These are phyloP conservation scores for Pseudozyma pruni DNA, from an alignment of 1,284 basidiomycete genomes.

Conservation along the genomic window DNA sequence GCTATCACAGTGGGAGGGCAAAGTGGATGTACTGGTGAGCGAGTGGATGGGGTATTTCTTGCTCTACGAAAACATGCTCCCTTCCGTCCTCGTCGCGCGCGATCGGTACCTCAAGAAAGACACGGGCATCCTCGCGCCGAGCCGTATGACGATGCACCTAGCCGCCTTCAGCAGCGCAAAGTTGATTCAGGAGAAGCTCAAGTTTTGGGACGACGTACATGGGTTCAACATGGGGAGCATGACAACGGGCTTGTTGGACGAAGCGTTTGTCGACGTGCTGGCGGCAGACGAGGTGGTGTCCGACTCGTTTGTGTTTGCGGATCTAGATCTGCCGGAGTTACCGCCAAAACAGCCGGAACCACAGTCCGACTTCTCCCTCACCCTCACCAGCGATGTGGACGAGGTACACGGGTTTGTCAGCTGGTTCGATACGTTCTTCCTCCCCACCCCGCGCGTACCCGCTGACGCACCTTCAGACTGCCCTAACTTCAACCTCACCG, in stretches of 20 bases:
- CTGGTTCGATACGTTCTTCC: constrained; percentile 68
- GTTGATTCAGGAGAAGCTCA: constrained; percentile 81
- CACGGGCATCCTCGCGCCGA: constrained; percentile 87
- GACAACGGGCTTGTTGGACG: constrained; percentile 59
- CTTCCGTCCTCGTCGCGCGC: constrained; percentile 87
- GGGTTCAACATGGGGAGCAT: constrained; percentile 71
- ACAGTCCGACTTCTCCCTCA: constrained; percentile 42
- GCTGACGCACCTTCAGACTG: constrained; percentile 20
- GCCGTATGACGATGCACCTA: constrained; percentile 86
- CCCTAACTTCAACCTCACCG: constrained; percentile 18
- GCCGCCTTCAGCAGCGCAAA: constrained; percentile 80
- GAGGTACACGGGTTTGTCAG: constrained; percentile 59
- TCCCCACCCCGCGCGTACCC: constrained; percentile 21
- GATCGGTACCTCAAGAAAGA: constrained; percentile 79
- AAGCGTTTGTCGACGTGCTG: constrained; percentile 62
- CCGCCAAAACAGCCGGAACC: constrained; percentile 67
- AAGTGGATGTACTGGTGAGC: constrained; percentile 92
- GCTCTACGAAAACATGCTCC: constrained; percentile 96
- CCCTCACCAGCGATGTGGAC: constrained; percentile 4
- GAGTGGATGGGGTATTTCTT: constrained; percentile 85
- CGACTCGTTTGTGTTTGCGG: constrained; percentile 49
- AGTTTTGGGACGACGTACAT: constrained; percentile 91
- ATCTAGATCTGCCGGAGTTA: constrained; percentile 57
- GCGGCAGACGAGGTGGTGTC: constrained; percentile 49
- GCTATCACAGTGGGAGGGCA: constrained; percentile 74